Evolutionary conservation across 495 filamentous ascomycete species (phyloP).

Genomic region (Tuber melanosporum): DNA sequence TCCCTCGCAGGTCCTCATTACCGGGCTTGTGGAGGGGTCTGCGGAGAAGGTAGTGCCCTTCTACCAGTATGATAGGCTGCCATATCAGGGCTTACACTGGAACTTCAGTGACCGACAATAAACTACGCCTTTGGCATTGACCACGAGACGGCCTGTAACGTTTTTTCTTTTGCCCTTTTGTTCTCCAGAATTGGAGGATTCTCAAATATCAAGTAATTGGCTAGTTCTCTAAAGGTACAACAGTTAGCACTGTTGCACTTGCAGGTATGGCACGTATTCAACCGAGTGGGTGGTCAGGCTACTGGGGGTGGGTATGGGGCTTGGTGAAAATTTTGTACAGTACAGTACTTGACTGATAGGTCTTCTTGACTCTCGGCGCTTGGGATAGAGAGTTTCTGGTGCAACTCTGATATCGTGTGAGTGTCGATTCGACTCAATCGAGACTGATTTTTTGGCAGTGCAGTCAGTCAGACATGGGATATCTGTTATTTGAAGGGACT

Average conservation of each 20-base stretch:
- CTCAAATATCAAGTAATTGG: background rate
- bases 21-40: too few species aligned
- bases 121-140: background rate
- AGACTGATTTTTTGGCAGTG: background rate
- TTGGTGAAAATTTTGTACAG: background rate
- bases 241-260: background rate
- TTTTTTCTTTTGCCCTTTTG: background rate
- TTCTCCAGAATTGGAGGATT: background rate
- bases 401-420: background rate
- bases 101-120: background rate
- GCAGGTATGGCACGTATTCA: background rate
- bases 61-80: background rate
- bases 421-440: background rate
- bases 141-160: background rate
- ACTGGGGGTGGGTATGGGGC: background rate
- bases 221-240: background rate
- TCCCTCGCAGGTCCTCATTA: too few species aligned
- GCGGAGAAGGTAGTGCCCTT: background rate
- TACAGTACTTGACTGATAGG: background rate
- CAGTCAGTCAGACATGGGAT: background rate
- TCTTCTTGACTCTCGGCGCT: background rate
- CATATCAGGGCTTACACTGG: background rate
- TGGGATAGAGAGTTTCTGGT: background rate
- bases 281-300: background rate
- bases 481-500: background rate